Percentiles rank a stretch among this genome's conserved stretches.
Conservation (phyloP, 768 basidiomycete genomes). For the Mycena haematopus region DNA sequence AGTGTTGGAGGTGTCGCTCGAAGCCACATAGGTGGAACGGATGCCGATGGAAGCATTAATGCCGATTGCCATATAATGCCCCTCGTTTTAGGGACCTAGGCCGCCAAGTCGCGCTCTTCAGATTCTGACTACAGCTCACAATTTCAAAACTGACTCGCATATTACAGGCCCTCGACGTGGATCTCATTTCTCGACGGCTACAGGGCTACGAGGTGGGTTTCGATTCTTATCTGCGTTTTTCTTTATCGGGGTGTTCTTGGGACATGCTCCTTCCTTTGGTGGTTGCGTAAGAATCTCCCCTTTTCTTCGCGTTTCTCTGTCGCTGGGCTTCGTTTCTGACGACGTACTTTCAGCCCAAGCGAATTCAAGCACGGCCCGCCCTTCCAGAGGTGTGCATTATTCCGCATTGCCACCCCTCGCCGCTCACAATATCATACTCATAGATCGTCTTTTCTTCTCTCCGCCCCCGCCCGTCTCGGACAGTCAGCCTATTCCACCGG, state of each 20-base stretch:
- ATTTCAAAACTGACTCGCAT: neutral
- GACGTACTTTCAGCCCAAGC: neutral
- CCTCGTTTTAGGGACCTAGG: neutral
- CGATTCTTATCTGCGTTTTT: neutral
- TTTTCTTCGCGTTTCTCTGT: neutral
- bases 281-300: neutral
- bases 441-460: constrained; percentile 44
- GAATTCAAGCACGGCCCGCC: neutral
- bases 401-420: neutral
- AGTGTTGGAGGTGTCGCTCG: no score
- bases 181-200: neutral
- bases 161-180: neutral
- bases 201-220: neutral
- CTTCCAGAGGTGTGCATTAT: neutral
- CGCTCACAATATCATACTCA: neutral
- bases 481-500: constrained; percentile 54
- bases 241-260: neutral
- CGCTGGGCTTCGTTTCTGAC: neutral
- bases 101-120: neutral
- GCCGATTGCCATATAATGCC: neutral
- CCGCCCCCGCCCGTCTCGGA: constrained; percentile 50
- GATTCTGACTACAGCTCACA: neutral
- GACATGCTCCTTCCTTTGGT: no score
- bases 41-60: no score
- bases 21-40: no score